A percentile compares a stretch with the other conserved stretches of the same genome.
These are phyloP conservation scores for Brassica nigra DNA, from an alignment of 345 rosid genomes.

Conservation along the genomic window DNA sequence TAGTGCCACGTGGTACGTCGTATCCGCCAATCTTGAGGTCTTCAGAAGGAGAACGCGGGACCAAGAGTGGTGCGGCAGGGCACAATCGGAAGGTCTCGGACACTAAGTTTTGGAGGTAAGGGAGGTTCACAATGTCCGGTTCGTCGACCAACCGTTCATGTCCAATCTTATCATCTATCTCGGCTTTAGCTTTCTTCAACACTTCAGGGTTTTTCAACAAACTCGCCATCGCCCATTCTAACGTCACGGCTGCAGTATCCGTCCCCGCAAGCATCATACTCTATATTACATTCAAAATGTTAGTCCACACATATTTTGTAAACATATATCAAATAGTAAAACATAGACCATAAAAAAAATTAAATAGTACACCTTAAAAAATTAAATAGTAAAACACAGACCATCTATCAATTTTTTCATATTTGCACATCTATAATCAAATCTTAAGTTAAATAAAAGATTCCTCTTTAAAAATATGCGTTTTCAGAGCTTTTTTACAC, in stretches of 20 bases:
- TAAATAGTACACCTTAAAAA: too few relatives aligned
- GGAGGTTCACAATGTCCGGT: slow-evolving; percentile 36
- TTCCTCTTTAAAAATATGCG: too few relatives aligned
- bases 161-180: slow-evolving; percentile 45
- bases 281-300: slow-evolving; percentile 28
- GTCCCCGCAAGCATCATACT: slow-evolving; percentile 52
- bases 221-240: slow-evolving; percentile 63
- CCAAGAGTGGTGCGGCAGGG: slow-evolving; percentile 35
- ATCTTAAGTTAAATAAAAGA: not conserved
- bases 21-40: slow-evolving; percentile 45
- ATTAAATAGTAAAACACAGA: too few relatives aligned
- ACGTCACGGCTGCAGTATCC: slow-evolving; percentile 50
- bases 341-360: not conserved
- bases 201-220: slow-evolving; percentile 42
- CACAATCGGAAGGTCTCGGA: slow-evolving; percentile 43
- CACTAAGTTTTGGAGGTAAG: slow-evolving; percentile 46
- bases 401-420: not conserved
- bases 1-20: slow-evolving; percentile 48
- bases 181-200: slow-evolving; percentile 41
- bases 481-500: not conserved
- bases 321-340: not conserved
- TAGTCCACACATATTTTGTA: not conserved
- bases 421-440: not conserved
- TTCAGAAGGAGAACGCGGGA: slow-evolving; percentile 34
- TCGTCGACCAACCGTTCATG: slow-evolving; percentile 46